Evolutionary conservation across 176 grass and related monocot genomes (phyloP), one percentile per base, ranked within the genome.

Genomic region (Aegilops sharonensis): DNA sequence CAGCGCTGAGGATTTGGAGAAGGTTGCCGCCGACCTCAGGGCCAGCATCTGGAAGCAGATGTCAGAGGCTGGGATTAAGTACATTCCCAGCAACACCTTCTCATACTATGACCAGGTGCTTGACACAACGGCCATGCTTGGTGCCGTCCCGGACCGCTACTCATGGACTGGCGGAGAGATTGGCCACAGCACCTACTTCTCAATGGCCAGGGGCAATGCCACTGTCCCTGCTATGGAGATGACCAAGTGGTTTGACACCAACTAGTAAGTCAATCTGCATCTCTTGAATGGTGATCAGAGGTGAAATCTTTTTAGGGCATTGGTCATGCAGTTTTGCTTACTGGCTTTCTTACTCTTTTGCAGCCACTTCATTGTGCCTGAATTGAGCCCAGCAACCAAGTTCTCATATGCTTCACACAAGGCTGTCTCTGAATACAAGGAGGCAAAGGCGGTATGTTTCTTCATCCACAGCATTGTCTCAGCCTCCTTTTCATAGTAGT

Each of bases 211-310:
- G 85, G 96, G 96, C 62, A 98, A 98, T 90, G 92, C 90, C 32
- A 78, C 75, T 50, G 96, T 98, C 63, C 96, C 96, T 77, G 96
- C 96, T 70, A 98, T 98, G 96, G 96, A 95, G 92, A 98, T 95
- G 96, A 94, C 96, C 32, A 98, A 98, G 94, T 98, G 96, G 96
- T 98, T 98, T 84, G 96, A 98, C 65, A 98, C 96, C 71, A 98
- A 98, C 94, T 98, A 98, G 94, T 98, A 92, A 89, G 97, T 32
- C 73, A 30, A 68, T 61, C 87, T 48, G 27, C 52, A 40, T 64
- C 5, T 24, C 61, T 89, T 83, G 15, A 76, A 59, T 76, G 29
- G 4, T 85, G 79, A 69, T 12, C 8, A 42, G 40, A 78, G 23
- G 18, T 21, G 3, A 34, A 3, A 9, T 42, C 17, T 74, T 68